Conservation (phyloP, 208 protist species). For the Leishmania tropica region DNA sequence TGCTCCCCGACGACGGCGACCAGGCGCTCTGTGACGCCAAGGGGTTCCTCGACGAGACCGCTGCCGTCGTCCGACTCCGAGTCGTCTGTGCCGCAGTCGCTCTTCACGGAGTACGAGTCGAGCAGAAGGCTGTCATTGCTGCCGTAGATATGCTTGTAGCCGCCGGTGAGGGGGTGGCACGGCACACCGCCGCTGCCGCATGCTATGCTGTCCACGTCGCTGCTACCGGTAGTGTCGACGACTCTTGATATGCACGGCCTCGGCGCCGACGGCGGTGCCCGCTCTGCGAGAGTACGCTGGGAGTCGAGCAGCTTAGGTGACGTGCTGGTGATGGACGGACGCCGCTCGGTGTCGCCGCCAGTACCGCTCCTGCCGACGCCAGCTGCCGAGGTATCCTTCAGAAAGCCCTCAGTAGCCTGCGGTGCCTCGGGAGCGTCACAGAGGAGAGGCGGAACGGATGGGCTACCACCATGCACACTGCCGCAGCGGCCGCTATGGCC, state of each 20-base stretch:
- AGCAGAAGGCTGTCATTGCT: conserved; percentile 11
- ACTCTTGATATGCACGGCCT: neutral
- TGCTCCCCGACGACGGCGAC: conserved; percentile 86
- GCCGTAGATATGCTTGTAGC: conserved; percentile 2
- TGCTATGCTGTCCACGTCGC: neutral
- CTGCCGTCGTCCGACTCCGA: conserved; percentile 30
- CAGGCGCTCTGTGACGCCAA: conserved; percentile 74
- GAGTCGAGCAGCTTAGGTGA: conserved; percentile 16
- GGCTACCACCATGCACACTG: neutral
- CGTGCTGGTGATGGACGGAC: neutral
- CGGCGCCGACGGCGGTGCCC: neutral
- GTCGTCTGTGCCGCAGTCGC: conserved; percentile 33
- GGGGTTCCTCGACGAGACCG: conserved; percentile 44
- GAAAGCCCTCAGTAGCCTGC: neutral
- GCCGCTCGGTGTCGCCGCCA: neutral
- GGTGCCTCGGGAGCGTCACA: neutral
- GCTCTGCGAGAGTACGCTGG: conserved; percentile 1
- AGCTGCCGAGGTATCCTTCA: neutral
- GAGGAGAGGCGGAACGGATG: neutral
- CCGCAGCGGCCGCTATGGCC: conserved; percentile 9
- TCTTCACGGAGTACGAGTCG: conserved; percentile 33
- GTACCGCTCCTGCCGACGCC: neutral
- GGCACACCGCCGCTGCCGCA: neutral
- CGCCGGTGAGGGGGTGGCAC: neutral
- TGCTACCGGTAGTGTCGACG: neutral